Conservation (phyloP, 306 rosid genomes). For the Arachis hypogaea region DNA sequence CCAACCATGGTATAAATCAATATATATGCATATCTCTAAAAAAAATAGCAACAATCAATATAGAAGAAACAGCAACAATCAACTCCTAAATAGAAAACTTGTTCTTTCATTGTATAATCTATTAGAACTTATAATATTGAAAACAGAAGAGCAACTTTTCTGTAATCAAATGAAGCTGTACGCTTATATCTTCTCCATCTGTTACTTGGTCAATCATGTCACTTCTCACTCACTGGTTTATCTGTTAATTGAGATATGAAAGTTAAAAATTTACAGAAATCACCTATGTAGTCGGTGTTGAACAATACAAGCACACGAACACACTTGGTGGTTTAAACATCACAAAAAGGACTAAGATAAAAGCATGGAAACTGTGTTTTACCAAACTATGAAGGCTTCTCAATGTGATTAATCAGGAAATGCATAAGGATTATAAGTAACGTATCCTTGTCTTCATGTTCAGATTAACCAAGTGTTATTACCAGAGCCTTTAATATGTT, state of each 20-base stretch:
- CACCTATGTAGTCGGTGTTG: constrained; percentile 23
- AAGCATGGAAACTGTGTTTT: neutral
- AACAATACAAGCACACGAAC: constrained; percentile 21
- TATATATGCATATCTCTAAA: too few relatives aligned
- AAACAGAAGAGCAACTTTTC: constrained; percentile 86
- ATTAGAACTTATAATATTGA: constrained; percentile 75
- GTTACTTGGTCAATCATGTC: constrained; percentile 71
- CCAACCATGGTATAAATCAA: too few relatives aligned
- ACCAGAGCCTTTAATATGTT: constrained; percentile 5
- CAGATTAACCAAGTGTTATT: constrained; percentile 17
- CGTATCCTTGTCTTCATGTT: constrained; percentile 37
- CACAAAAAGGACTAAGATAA: constrained; percentile 4
- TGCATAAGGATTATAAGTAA: constrained; percentile 18
- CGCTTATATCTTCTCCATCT: constrained; percentile 84
- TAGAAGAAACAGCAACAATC: neutral
- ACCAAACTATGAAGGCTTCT: constrained; percentile 29
- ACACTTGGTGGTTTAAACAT: constrained; percentile 22
- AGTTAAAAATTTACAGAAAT: constrained; percentile 26
- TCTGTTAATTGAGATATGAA: constrained; percentile 49
- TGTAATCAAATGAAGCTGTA: constrained; percentile 73
- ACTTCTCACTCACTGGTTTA: constrained; percentile 67
- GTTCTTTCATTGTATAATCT: constrained; percentile 9
- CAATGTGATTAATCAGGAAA: constrained; percentile 31
- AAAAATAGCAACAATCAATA: too few relatives aligned
- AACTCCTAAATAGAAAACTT: constrained; percentile 11